Evolutionary conservation across 148 eudicot genomes (phyloP).

Genomic region (Talinum fruticosum): DNA sequence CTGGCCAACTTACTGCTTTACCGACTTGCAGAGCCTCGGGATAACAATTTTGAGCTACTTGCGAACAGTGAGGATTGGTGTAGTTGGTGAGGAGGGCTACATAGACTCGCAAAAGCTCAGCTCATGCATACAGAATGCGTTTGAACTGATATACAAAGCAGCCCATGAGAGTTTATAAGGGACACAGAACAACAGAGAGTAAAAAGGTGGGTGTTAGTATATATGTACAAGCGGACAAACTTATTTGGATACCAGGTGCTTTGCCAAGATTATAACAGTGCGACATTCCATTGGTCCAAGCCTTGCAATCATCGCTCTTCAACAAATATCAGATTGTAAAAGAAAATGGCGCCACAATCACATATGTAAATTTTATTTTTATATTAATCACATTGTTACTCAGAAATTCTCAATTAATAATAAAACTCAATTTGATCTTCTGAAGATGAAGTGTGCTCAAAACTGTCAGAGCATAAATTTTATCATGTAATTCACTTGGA

Average conservation of each 20-base stretch:
- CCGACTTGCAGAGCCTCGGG: constrained; percentile 50
- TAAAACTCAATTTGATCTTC: no score
- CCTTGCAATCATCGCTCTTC: neutral
- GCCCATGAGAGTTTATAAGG: constrained; percentile 22
- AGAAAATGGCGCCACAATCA: no score
- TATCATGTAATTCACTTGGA: no score
- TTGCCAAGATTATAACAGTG: neutral
- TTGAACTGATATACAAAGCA: constrained; percentile 40
- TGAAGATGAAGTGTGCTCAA: no score
- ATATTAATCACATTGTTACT: no score
- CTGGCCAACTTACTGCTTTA: neutral
- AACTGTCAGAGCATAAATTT: no score
- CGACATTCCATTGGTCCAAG: neutral
- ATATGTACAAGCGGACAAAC: neutral
- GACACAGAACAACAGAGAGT: neutral
- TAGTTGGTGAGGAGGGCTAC: constrained; percentile 46
- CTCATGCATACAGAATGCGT: constrained; percentile 53
- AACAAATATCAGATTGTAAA: no score
- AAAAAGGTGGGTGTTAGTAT: neutral
- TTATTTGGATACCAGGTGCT: no score
- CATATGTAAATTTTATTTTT: no score
- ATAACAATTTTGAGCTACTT: constrained; percentile 53
- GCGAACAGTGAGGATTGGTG: constrained; percentile 36
- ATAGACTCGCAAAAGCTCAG: constrained; percentile 39
- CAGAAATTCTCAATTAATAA: no score